phyloP scores from a whole-genome alignment of 768 basidiomycete genomes.

The Lactarius pseudohatsudake region DNA sequence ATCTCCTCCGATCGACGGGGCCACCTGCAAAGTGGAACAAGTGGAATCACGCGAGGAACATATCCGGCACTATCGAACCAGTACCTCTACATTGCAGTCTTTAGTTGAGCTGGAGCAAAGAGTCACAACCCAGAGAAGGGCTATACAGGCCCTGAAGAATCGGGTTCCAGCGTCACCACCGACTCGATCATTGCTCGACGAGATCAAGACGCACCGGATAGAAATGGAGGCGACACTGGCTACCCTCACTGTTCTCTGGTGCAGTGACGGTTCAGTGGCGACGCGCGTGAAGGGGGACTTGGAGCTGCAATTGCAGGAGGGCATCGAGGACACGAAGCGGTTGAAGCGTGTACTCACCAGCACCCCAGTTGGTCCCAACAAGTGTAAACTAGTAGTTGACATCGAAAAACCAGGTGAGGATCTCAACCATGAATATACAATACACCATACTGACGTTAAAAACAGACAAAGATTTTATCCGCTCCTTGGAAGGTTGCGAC shows the following conservation, averaged over 20 bases:
- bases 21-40: too few species aligned
- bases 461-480: slow-evolving; percentile 3
- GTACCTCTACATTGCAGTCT: too few species aligned
- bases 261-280: neutral
- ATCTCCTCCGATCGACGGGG: too few species aligned
- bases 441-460: neutral
- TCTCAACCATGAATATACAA: neutral
- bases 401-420: neutral
- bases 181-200: too few species aligned
- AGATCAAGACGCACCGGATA: too few species aligned
- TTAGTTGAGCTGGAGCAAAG: too few species aligned
- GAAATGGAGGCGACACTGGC: neutral
- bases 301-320: neutral
- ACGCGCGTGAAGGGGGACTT: neutral
- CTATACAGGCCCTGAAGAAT: too few species aligned
- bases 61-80: too few species aligned
- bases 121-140: too few species aligned
- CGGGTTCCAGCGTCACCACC: too few species aligned
- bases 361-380: neutral
- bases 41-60: too few species aligned
- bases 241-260: neutral
- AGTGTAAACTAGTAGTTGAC: neutral
- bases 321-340: neutral
- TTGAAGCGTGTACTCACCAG: neutral
- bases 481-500: neutral